Evolutionary conservation across 352 stramenopile genomes (phyloP).

Genomic region (Phytophthora citrophthora): DNA sequence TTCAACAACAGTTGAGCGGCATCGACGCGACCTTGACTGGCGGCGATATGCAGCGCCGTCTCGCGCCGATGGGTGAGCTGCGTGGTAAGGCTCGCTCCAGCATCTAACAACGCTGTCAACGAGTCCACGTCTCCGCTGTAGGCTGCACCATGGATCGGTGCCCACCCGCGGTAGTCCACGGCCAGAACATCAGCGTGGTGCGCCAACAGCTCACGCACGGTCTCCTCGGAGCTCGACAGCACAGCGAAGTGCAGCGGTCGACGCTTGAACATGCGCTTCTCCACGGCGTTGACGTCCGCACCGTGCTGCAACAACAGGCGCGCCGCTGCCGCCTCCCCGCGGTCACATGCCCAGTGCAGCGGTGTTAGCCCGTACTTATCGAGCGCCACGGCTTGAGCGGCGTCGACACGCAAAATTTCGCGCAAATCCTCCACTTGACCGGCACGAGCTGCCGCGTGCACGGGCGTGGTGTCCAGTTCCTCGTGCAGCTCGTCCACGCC

Average conservation of each 20-base stretch:
- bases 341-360: constrained; percentile 77
- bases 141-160: constrained; percentile 57
- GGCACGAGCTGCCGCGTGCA: constrained; percentile 68
- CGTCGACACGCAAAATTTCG: constrained; percentile 39
- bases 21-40: constrained; percentile 31
- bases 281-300: constrained; percentile 55
- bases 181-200: constrained; percentile 47
- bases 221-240: constrained; percentile 40
- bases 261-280: constrained; percentile 74
- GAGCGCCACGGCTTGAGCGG: constrained; percentile 32
- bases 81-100: constrained; percentile 18
- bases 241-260: constrained; percentile 72
- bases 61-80: constrained; percentile 35
- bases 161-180: constrained; percentile 67
- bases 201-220: constrained; percentile 46
- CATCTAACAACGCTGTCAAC: constrained; percentile 31
- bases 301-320: constrained; percentile 46
- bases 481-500: constrained; percentile 73
- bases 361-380: constrained; percentile 81
- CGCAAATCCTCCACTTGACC: constrained; percentile 45
- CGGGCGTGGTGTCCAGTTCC: constrained; percentile 60
- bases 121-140: constrained; percentile 42
- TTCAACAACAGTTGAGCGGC: constrained; percentile 31
- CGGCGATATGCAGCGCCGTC: constrained; percentile 48
- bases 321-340: constrained; percentile 39